Evolutionary conservation across 306 rosid species (phyloP).

Genomic region (Dicorynia guianensis): DNA sequence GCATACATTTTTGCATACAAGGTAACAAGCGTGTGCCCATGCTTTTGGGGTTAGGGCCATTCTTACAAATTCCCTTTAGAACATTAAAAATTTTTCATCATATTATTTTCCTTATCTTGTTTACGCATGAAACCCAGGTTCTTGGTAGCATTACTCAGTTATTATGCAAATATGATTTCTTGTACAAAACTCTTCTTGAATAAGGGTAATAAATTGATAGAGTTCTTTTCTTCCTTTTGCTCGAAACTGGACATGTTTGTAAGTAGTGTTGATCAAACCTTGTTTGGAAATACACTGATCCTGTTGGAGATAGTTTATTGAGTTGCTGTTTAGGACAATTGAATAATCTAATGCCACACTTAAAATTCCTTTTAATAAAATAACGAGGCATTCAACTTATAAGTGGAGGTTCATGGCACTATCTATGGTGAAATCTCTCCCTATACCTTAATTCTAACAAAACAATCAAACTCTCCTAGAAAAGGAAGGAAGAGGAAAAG

Average conservation of each 20-base stretch:
- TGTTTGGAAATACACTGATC: not conserved
- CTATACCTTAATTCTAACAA: slow-evolving; percentile 40
- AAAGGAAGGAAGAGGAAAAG: slow-evolving; percentile 41
- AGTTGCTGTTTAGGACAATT: slow-evolving; percentile 32
- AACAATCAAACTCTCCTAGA: slow-evolving; percentile 42
- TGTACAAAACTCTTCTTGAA: not conserved
- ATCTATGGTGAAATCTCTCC: slow-evolving; percentile 55
- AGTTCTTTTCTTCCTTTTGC: slow-evolving; percentile 1
- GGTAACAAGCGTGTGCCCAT: slow-evolving; percentile 32
- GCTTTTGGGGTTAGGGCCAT: slow-evolving; percentile 21
- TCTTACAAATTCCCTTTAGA: slow-evolving; percentile 25
- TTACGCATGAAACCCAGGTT: not conserved
- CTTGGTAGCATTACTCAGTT: not conserved
- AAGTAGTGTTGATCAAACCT: not conserved
- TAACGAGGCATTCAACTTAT: slow-evolving; percentile 44
- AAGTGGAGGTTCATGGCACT: slow-evolving; percentile 67
- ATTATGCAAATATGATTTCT: not conserved
- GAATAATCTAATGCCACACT: slow-evolving; percentile 39
- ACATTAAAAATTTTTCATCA: slow-evolving; percentile 26
- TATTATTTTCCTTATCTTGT: not conserved
- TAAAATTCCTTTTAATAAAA: slow-evolving; percentile 35
- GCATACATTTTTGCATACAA: slow-evolving; percentile 34
- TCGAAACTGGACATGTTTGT: not conserved
- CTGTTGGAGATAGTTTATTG: slow-evolving; percentile 6
- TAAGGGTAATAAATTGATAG: slow-evolving; percentile 1